A percentile compares a stretch with the other conserved stretches of the same genome.
Conservation (phyloP, 2,329 filamentous ascomycete species). For the Madurella mycetomatis region DNA sequence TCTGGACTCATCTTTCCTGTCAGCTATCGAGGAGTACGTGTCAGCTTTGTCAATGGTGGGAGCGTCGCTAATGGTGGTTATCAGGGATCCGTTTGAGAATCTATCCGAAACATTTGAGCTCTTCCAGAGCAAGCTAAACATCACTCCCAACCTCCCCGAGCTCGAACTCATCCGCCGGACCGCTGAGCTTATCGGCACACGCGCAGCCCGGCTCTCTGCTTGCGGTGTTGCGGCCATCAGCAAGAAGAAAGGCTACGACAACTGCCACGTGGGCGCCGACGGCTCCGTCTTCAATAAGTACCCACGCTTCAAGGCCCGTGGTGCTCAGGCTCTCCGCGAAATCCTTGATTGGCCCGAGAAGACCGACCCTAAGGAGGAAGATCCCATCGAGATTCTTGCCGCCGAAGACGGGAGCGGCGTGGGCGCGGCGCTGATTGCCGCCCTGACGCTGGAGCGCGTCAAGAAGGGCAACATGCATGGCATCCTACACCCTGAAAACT, state of each 20-base stretch:
- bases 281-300: slow-evolving; percentile 99
- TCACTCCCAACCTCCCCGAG: slow-evolving; percentile 69
- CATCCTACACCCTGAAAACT: slow-evolving; percentile 63
- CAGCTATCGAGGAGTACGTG: slow-evolving; percentile 78
- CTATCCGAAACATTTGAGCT: slow-evolving; percentile 81
- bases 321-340: slow-evolving; percentile 83
- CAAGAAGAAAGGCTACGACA: slow-evolving; percentile 87
- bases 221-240: slow-evolving; percentile 95
- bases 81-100: slow-evolving; percentile 89
- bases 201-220: slow-evolving; percentile 85
- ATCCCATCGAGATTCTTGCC: slow-evolving; percentile 80
- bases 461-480: slow-evolving; percentile 59
- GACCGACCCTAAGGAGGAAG: slow-evolving; percentile 64
- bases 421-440: slow-evolving; percentile 91
- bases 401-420: slow-evolving; percentile 97
- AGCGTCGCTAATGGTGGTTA: slow-evolving; percentile 9
- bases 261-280: slow-evolving; percentile 92
- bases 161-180: slow-evolving; percentile 84
- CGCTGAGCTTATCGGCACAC: slow-evolving; percentile 90
- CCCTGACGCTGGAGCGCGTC: slow-evolving; percentile 61
- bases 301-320: slow-evolving; percentile 92
- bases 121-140: slow-evolving; percentile 69
- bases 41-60: not conserved
- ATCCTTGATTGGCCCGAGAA: slow-evolving; percentile 90
- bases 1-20: slow-evolving; percentile 89